These are phyloP conservation scores for Pisolithus marmoratus DNA, from an alignment of 768 basidiomycete genomes.

Conservation along the genomic window DNA sequence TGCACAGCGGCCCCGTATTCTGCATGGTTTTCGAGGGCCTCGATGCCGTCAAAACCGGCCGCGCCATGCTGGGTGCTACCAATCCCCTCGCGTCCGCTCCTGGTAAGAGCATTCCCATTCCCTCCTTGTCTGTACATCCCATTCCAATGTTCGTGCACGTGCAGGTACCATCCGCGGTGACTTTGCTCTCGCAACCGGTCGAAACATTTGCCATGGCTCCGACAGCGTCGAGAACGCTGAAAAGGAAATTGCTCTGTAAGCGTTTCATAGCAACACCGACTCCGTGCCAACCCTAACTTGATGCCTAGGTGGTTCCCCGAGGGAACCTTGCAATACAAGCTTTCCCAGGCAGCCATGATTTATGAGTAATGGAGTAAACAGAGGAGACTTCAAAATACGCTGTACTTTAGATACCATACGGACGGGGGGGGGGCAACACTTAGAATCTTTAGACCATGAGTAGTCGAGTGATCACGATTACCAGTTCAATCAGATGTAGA, in stretches of 20 bases:
- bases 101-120: conserved; percentile 44
- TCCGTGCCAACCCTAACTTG: not conserved
- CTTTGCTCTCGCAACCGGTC: conserved; percentile 89
- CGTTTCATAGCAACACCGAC: conserved; percentile 24
- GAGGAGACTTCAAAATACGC: not conserved
- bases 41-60: conserved; percentile 91
- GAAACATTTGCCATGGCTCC: conserved; percentile 91
- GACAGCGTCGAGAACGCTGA: conserved; percentile 85
- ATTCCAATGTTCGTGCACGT: not conserved
- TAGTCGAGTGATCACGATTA: too few species aligned
- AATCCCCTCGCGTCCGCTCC: conserved; percentile 89
- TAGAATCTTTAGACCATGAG: too few species aligned
- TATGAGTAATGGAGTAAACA: conserved; percentile 48
- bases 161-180: conserved; percentile 93
- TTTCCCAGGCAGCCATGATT: conserved; percentile 64
- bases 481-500: too few species aligned
- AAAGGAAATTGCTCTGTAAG: conserved; percentile 88
- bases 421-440: too few species aligned
- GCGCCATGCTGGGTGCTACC: conserved; percentile 92
- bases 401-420: too few species aligned
- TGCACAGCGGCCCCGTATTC: conserved; percentile 93
- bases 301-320: conserved; percentile 84
- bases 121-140: not conserved
- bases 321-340: conserved; percentile 66
- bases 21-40: conserved; percentile 95